Base-by-base conservation (phyloP, 148 eudicot genomes). In the Diospyros lotus region DNA sequence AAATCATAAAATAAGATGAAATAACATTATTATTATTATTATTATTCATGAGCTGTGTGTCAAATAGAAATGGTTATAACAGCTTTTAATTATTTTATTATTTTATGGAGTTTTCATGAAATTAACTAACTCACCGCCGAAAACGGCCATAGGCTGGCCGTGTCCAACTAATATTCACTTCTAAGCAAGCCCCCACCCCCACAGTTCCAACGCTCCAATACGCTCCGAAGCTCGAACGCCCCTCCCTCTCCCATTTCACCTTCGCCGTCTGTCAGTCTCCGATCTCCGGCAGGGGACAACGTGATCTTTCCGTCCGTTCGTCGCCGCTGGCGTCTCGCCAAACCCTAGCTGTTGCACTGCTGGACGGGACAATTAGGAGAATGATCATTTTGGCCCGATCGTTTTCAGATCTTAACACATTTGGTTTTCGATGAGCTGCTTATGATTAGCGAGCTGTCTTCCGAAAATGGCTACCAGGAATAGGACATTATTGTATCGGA, bases 381-480 rank as follows among this genome's bases (percentile, higher is more conserved):
- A 54, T 18, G 18, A 58, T 9, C 40, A n/a, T n/a, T 72, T 69
- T 10, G 75, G 52, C 62, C 52, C 54, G 40, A 52, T 38, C 17
- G 3, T 53, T 61, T 44, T 43, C 55, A 75, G 71, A 75, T 66
- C 70, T 68, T 18, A 41, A 41, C 3, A 66, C 1, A 69, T 12
- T 68, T 50, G 44, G 18, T 42, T 38, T 11, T 42, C 15, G 39
- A 48, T 39, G 41, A 28, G 13, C 54, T 15, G 60, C 18, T 9
- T 6, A 14, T 61, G 39, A 6, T 43, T 39, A 13, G n/a, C 4
- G 54, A 18, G 3, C 11, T 45, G 66, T 15, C 44, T 15, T 61
- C 58, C 58, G 2, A 1, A 72, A 80, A 94, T 94, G 98, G 90
- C 98, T 82, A 81, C 87, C 64, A 86, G 98, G 76, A 94, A 91